Percentiles rank a stretch among this genome's conserved stretches.
Evolutionary conservation across 2,329 filamentous ascomycete genomes (phyloP).

Genomic region (Aspergillus aculeatinus): DNA sequence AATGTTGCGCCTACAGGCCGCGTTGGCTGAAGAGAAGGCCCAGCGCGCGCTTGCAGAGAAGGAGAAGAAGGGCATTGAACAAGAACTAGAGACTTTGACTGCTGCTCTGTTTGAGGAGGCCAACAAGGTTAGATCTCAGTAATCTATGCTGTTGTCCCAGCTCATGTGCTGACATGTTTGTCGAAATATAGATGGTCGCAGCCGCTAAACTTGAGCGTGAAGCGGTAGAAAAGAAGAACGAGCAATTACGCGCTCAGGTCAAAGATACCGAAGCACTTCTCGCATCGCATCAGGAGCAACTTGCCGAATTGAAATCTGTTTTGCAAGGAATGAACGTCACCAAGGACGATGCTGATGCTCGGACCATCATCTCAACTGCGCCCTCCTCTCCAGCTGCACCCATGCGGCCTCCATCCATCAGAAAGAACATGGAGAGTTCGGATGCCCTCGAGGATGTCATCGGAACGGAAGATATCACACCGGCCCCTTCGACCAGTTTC

Average conservation of each 20-base stretch:
- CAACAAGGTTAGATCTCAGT: slow-evolving; percentile 63
- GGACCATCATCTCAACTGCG: slow-evolving; percentile 64
- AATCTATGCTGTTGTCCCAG: not conserved
- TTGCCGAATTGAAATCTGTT: slow-evolving; percentile 84
- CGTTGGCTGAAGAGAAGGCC: slow-evolving; percentile 64
- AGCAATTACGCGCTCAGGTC: slow-evolving; percentile 81
- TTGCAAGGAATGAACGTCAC: slow-evolving; percentile 80
- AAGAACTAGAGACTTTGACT: slow-evolving; percentile 86
- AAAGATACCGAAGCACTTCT: slow-evolving; percentile 83
- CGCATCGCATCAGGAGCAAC: slow-evolving; percentile 86
- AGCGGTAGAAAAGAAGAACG: slow-evolving; percentile 75
- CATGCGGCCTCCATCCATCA: slow-evolving; percentile 54
- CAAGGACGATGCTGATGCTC: slow-evolving; percentile 68
- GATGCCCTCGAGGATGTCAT: slow-evolving; percentile 52
- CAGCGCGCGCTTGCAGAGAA: slow-evolving; percentile 66
- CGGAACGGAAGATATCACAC: slow-evolving; percentile 54
- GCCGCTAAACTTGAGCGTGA: slow-evolving; percentile 83
- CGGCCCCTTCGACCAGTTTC: slow-evolving; percentile 69
- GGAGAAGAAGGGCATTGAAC: slow-evolving; percentile 86
- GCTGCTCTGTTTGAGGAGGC: slow-evolving; percentile 96
- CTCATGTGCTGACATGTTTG: not conserved
- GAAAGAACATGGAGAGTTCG: slow-evolving; percentile 60
- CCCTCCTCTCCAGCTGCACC: slow-evolving; percentile 76
- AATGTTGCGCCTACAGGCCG: slow-evolving; percentile 59
- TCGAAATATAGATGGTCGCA: slow-evolving; percentile 71